These are phyloP conservation scores for Fusarium sp. DNA, from an alignment of 2,329 filamentous ascomycete genomes.

Conservation along the genomic window DNA sequence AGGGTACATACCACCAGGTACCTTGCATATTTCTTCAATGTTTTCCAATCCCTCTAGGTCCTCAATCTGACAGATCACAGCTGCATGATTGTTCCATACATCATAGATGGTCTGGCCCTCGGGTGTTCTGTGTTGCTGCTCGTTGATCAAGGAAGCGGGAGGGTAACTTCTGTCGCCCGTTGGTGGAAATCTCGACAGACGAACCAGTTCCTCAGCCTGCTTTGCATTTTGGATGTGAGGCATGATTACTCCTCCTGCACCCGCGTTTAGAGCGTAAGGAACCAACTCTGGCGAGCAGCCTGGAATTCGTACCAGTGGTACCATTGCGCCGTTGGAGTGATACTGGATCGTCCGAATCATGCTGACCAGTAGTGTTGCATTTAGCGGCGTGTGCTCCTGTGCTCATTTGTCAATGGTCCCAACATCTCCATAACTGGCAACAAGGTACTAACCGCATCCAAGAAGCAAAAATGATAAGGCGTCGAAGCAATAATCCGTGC, in stretches of 20 bases:
- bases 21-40: conserved; percentile 17
- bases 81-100: conserved; percentile 22
- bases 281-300: conserved; percentile 9
- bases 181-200: conserved; percentile 16
- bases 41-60: conserved; percentile 21
- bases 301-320: conserved; percentile 19
- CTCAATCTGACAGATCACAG: conserved; percentile 19
- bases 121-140: background rate
- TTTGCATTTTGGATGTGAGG: conserved; percentile 24
- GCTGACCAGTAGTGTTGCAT: conserved; percentile 16
- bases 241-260: conserved; percentile 14
- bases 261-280: conserved; percentile 4
- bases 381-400: conserved; percentile 23
- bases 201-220: conserved; percentile 18
- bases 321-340: conserved; percentile 23
- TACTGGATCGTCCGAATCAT: conserved; percentile 25
- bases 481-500: conserved; percentile 15
- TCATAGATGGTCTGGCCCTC: conserved; percentile 6
- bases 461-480: conserved; percentile 24
- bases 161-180: conserved; percentile 17
- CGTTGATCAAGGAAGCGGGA: conserved; percentile 7
- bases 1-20: conserved; percentile 3
- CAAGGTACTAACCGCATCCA: conserved; percentile 6
- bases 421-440: background rate
- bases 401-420: background rate